Percentiles rank a stretch among this genome's conserved stretches.
These are phyloP conservation scores for Aurinia saxatilis DNA, from an alignment of 345 rosid species.

Conservation along the genomic window DNA sequence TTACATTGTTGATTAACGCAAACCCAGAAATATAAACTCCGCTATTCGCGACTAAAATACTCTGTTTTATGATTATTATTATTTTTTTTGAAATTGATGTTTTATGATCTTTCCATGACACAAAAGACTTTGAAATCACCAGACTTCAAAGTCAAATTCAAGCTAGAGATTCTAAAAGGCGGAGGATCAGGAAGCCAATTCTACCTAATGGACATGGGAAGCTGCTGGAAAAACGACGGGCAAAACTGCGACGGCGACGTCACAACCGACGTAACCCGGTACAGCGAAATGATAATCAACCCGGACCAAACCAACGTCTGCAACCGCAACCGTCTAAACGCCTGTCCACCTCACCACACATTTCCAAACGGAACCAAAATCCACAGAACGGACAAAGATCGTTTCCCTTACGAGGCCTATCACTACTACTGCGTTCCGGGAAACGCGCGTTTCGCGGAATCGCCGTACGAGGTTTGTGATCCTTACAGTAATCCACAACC, in stretches of 20 bases:
- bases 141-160: slow-evolving; percentile 40
- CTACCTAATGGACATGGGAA: slow-evolving; percentile 36
- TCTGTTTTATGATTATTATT: too few species aligned
- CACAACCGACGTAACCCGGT: slow-evolving; percentile 42
- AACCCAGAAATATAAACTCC: not conserved
- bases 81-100: too few species aligned
- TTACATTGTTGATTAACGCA: not conserved
- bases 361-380: slow-evolving; percentile 30
- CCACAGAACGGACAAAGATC: slow-evolving; percentile 27
- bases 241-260: slow-evolving; percentile 41
- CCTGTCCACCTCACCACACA: slow-evolving; percentile 41
- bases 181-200: slow-evolving; percentile 49
- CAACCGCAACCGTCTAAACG: slow-evolving; percentile 21
- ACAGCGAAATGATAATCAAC: slow-evolving; percentile 44
- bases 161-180: slow-evolving; percentile 36
- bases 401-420: slow-evolving; percentile 39
- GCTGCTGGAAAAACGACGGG: slow-evolving; percentile 63
- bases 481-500: slow-evolving; percentile 54
- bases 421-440: slow-evolving; percentile 43
- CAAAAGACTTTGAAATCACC: slow-evolving; percentile 40
- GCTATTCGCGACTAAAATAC: not conserved
- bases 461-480: slow-evolving; percentile 33
- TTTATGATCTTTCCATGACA: not conserved
- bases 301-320: slow-evolving; percentile 28
- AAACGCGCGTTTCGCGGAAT: slow-evolving; percentile 34